Evolutionary conservation across 129 eudicot genomes (phyloP).

Genomic region (Helichrysum umbraculigerum): DNA sequence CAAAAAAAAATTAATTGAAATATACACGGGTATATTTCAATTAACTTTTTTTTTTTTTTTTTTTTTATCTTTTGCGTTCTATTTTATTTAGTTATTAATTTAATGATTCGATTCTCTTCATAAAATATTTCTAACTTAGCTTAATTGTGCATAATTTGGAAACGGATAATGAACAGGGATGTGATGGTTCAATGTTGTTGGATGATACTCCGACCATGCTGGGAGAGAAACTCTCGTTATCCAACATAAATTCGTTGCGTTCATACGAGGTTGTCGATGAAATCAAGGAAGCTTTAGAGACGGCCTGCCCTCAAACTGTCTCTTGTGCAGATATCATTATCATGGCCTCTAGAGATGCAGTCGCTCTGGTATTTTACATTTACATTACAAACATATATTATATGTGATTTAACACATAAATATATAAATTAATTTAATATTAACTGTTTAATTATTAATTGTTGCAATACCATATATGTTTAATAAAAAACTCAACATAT

Average conservation of each 20-base stretch:
- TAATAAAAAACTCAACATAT: too few species aligned
- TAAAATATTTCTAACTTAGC: not conserved
- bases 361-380: constrained; percentile 58
- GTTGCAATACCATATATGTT: too few species aligned
- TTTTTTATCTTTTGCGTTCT: too few species aligned
- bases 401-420: not conserved
- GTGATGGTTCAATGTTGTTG: constrained; percentile 90
- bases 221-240: constrained; percentile 74
- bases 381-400: not conserved
- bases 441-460: not conserved
- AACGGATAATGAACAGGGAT: constrained; percentile 47
- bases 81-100: too few species aligned
- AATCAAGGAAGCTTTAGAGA: constrained; percentile 75
- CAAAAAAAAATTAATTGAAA: too few species aligned
- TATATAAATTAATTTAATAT: too few species aligned
- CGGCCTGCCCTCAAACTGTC: constrained; percentile 68
- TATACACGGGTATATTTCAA: too few species aligned
- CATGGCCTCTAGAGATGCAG: constrained; percentile 97
- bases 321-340: constrained; percentile 92
- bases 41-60: too few species aligned
- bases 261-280: constrained; percentile 90
- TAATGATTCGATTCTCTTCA: too few species aligned
- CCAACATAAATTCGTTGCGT: constrained; percentile 78
- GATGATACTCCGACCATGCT: constrained; percentile 89
- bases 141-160: not conserved